These are phyloP conservation scores for Antitrichia curtipendula DNA, from an alignment of 225 moss, liverwort and hornwort species.

Conservation along the genomic window DNA sequence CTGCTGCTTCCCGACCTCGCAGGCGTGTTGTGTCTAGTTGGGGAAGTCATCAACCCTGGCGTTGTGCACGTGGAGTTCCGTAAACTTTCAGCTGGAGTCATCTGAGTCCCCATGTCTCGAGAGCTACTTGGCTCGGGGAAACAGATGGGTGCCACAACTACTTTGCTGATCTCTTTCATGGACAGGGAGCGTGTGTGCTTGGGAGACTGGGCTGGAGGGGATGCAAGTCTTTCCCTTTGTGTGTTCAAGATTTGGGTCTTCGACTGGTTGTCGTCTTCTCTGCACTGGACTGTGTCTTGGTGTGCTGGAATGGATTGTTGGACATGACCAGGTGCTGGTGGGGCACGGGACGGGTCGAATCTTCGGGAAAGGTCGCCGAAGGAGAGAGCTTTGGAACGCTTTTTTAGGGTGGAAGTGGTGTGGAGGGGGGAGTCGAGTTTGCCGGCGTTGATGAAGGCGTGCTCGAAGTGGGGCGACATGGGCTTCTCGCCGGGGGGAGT, in stretches of 20 bases:
- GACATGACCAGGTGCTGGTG: not conserved
- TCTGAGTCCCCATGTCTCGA: constrained; percentile 48
- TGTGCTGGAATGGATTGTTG: not conserved
- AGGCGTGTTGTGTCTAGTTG: constrained; percentile 34
- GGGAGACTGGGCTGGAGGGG: not conserved
- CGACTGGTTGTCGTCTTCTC: not conserved
- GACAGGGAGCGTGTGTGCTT: constrained; percentile 20
- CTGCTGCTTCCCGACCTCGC: constrained; percentile 12
- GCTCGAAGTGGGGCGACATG: constrained; percentile 21
- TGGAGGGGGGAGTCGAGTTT: not conserved
- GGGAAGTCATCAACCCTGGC: constrained; percentile 27
- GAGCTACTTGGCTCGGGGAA: not conserved
- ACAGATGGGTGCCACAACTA: not conserved
- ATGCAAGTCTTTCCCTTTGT: not conserved
- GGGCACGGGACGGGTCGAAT: constrained; percentile 10
- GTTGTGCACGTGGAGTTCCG: constrained; percentile 41
- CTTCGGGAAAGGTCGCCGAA: constrained; percentile 35
- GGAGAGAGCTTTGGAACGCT: constrained; percentile 36
- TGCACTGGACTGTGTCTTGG: not conserved
- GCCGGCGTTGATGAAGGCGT: not conserved
- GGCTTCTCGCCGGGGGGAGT: constrained; percentile 11
- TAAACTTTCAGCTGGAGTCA: constrained; percentile 31
- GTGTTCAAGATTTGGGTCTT: not conserved
- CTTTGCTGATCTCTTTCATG: constrained; percentile 15
- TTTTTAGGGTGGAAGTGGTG: not conserved